Percentiles rank a stretch among this genome's conserved stretches.
Conservation (phyloP, 2,329 filamentous ascomycete genomes). For the Phialophora chinensis region DNA sequence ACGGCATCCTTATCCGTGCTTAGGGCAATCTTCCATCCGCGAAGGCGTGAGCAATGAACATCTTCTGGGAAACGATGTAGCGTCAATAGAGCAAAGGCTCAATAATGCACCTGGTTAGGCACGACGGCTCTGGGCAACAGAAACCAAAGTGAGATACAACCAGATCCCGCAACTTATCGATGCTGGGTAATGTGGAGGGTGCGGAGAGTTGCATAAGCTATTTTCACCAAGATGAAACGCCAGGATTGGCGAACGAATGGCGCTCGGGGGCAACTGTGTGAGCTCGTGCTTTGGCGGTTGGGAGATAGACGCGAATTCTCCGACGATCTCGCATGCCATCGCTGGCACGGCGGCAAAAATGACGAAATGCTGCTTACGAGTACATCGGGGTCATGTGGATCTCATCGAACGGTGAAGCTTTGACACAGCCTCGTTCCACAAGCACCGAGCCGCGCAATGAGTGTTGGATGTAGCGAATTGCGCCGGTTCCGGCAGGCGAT, state of each 20-base stretch:
- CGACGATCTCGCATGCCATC: not conserved
- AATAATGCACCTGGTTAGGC: too few species aligned
- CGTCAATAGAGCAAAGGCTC: too few species aligned
- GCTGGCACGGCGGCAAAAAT: not conserved
- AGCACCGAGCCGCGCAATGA: not conserved
- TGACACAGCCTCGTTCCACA: constrained; percentile 5
- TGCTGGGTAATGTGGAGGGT: not conserved
- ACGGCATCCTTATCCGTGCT: too few species aligned
- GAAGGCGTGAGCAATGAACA: too few species aligned
- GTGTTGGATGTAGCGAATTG: not conserved
- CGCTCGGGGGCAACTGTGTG: too few species aligned
- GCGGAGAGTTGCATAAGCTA: not conserved
- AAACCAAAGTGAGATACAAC: too few species aligned
- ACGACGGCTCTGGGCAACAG: too few species aligned
- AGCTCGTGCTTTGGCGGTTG: not conserved
- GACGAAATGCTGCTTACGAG: constrained; percentile 8
- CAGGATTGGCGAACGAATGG: not conserved
- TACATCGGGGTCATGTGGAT: not conserved
- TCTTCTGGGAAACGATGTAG: too few species aligned
- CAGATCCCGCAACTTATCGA: too few species aligned
- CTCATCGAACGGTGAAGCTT: not conserved
- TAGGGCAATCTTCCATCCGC: too few species aligned
- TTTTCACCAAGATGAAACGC: not conserved
- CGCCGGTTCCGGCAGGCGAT: not conserved
- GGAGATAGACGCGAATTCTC: not conserved